These are phyloP conservation scores for Hypoxylon rickii DNA, from an alignment of 495 filamentous ascomycete species.

Conservation along the genomic window DNA sequence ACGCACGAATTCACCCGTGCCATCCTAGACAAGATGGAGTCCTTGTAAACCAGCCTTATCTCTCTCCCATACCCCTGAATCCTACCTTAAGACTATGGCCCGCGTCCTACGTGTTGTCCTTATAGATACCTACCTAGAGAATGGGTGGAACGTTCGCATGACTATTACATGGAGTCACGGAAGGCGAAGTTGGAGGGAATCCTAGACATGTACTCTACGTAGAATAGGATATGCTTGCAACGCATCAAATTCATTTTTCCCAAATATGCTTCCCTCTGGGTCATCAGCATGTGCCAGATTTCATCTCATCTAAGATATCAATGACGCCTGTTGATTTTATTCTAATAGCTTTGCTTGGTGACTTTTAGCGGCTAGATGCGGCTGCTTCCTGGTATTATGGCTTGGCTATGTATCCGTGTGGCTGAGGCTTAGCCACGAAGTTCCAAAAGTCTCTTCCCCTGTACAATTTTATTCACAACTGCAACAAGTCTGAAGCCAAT, in stretches of 20 bases:
- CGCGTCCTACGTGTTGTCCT: conserved; percentile 23
- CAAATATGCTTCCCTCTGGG: too few relatives aligned
- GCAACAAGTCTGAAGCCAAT: not conserved
- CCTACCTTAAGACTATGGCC: conserved; percentile 22
- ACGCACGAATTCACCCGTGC: conserved; percentile 96
- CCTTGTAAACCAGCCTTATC: conserved; percentile 29
- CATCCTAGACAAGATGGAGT: conserved; percentile 91
- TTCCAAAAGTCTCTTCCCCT: too few relatives aligned
- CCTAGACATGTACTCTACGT: conserved; percentile 33
- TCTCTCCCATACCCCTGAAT: conserved; percentile 8
- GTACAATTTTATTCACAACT: too few relatives aligned
- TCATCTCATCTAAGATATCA: too few relatives aligned
- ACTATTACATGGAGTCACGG: conserved; percentile 29
- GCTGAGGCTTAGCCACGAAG: too few relatives aligned
- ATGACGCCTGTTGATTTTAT: too few relatives aligned
- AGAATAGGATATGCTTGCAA: conserved; percentile 27
- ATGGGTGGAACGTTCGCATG: conserved; percentile 27
- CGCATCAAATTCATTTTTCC: conserved; percentile 15
- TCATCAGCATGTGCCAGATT: too few relatives aligned
- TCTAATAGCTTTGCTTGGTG: not conserved
- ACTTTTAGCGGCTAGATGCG: not conserved
- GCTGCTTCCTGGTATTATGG: not conserved
- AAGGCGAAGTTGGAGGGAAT: conserved; percentile 22
- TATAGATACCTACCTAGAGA: conserved; percentile 35
- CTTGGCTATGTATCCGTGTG: too few relatives aligned